Evolutionary conservation across 306 rosid genomes (phyloP).

Genomic region (Vigna nakashimae): DNA sequence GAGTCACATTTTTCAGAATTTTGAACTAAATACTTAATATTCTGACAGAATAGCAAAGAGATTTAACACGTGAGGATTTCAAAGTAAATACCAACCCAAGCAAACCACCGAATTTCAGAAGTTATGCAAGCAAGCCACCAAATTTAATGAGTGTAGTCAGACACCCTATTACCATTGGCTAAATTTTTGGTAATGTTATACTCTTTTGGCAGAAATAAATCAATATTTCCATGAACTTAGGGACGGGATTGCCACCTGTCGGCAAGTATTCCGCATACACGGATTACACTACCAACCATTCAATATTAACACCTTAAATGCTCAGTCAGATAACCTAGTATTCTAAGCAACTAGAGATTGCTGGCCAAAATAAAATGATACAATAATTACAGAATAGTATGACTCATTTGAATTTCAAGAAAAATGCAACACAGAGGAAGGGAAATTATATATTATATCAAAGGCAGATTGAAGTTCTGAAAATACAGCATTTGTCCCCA

Average conservation of each 20-base stretch:
- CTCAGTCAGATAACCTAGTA: not conserved
- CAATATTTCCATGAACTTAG: not conserved
- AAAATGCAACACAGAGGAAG: not conserved
- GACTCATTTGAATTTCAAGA: not conserved
- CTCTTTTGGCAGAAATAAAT: not conserved
- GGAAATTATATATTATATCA: not conserved
- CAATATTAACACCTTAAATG: not conserved
- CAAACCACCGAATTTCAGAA: no score
- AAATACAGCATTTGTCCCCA: slow-evolving; percentile 3
- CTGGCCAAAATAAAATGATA: not conserved
- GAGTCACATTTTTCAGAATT: no score
- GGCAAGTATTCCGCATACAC: not conserved
- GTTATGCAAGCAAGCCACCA: no score
- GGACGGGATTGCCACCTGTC: not conserved
- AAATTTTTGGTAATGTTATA: not conserved
- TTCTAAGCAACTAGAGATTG: no score
- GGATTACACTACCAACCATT: not conserved
- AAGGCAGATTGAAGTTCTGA: not conserved
- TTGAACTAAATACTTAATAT: no score
- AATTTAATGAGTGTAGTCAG: not conserved
- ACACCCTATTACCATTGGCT: not conserved
- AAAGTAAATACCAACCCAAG: no score
- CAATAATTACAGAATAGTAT: not conserved
- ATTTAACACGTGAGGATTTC: not conserved
- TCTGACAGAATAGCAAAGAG: no score